phyloP scores from a whole-genome alignment of 1,284 basidiomycete species.

The Schizopora paradoxa region DNA sequence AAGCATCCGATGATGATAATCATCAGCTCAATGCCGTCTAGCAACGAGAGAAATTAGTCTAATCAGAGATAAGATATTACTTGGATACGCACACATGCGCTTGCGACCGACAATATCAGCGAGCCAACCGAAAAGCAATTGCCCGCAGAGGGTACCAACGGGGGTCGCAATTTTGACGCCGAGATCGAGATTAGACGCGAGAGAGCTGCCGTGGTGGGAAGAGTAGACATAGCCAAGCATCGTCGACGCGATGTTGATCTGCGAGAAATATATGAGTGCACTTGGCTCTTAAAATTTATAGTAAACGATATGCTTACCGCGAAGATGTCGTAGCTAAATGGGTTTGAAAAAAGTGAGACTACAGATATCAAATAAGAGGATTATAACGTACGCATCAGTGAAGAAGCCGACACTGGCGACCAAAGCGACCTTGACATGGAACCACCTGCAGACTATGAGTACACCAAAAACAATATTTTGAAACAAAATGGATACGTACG shows the following conservation, averaged over 20 bases:
- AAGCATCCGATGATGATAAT: constrained; percentile 50
- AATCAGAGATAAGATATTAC: not conserved
- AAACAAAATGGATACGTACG: constrained; percentile 23
- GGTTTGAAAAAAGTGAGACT: not conserved
- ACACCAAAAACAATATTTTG: too few species aligned
- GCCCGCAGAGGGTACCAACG: constrained; percentile 44
- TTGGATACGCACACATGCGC: constrained; percentile 54
- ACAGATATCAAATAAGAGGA: not conserved
- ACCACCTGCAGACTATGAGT: constrained; percentile 24
- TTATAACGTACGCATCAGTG: constrained; percentile 61
- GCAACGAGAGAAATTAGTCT: constrained; percentile 28
- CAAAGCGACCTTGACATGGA: constrained; percentile 64
- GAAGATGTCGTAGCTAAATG: constrained; percentile 40
- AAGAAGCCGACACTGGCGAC: constrained; percentile 81
- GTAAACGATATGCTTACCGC: constrained; percentile 18
- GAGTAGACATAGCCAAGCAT: constrained; percentile 57
- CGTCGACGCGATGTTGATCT: constrained; percentile 50
- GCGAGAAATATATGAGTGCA: not conserved
- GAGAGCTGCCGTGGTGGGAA: constrained; percentile 25
- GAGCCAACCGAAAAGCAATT: constrained; percentile 67
- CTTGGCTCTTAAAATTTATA: too few species aligned
- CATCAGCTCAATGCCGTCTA: constrained; percentile 56
- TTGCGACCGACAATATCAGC: constrained; percentile 71
- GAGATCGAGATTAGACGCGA: constrained; percentile 52
- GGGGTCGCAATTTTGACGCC: constrained; percentile 61